Evolutionary conservation across 345 rosid species (phyloP).

Genomic region (Isatis tinctoria): DNA sequence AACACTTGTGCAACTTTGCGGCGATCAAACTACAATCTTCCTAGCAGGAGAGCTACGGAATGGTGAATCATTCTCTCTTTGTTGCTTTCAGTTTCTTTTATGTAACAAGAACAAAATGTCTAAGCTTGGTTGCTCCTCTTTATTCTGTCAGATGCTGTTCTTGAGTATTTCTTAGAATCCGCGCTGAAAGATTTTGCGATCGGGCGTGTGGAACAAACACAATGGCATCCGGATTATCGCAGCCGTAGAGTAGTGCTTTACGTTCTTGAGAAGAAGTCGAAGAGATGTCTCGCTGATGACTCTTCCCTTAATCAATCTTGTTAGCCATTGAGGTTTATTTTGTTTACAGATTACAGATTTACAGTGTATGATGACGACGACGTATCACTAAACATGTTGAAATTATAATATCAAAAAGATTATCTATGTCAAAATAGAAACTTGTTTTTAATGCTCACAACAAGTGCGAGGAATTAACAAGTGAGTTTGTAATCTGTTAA

Average conservation of each 20-base stretch:
- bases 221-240: constrained; percentile 83
- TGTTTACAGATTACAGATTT: neutral
- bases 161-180: constrained; percentile 73
- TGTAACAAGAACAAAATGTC: neutral
- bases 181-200: constrained; percentile 61
- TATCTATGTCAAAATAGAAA: neutral
- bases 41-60: constrained; percentile 81
- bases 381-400: neutral
- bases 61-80: constrained; percentile 37
- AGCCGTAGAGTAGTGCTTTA: constrained; percentile 72
- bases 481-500: neutral
- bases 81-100: neutral
- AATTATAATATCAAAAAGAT: neutral
- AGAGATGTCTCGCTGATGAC: constrained; percentile 5
- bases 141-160: constrained; percentile 55
- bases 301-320: constrained; percentile 26
- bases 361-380: neutral
- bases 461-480: neutral
- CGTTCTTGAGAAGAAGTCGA: constrained; percentile 61
- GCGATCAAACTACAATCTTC: constrained; percentile 67
- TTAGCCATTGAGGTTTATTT: constrained; percentile 13
- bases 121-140: neutral
- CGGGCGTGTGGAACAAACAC: constrained; percentile 70
- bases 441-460: neutral
- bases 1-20: constrained; percentile 56